phyloP scores from a whole-genome alignment of 1,284 basidiomycete species.

The Moniliella sp. region DNA sequence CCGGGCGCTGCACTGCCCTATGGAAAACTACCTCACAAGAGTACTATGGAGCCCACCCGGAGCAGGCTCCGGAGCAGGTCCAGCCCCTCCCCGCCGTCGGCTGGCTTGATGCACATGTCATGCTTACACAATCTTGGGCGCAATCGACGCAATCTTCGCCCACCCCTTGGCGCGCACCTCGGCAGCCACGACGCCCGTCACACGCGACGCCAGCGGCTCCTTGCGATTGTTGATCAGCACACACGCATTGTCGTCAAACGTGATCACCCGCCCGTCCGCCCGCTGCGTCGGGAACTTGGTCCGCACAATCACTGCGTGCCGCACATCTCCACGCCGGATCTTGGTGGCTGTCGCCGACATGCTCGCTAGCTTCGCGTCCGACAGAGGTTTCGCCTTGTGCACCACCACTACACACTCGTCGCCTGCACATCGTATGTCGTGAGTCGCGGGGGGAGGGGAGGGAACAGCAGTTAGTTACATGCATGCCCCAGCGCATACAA shows the following conservation, averaged over 20 bases:
- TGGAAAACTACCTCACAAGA: too few species aligned
- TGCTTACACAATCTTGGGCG: slow-evolving; percentile 55
- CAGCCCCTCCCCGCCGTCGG: too few species aligned
- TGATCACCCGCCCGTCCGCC: slow-evolving; percentile 63
- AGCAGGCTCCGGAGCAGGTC: too few species aligned
- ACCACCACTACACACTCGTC: slow-evolving; percentile 96
- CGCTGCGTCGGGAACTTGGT: slow-evolving; percentile 59
- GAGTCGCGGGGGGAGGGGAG: not conserved
- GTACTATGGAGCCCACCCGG: too few species aligned
- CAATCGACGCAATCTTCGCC: slow-evolving; percentile 77
- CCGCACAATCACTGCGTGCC: slow-evolving; percentile 79
- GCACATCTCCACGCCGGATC: slow-evolving; percentile 77
- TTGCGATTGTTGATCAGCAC: slow-evolving; percentile 87
- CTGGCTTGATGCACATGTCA: too few species aligned
- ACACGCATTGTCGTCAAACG: slow-evolving; percentile 94
- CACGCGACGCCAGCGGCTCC: slow-evolving; percentile 84
- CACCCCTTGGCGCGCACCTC: slow-evolving; percentile 77
- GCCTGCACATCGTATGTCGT: too few species aligned
- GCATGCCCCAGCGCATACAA: too few species aligned
- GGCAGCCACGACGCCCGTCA: slow-evolving; percentile 74
- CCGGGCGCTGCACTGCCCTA: too few species aligned
- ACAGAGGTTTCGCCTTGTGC: slow-evolving; percentile 65
- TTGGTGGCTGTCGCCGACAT: slow-evolving; percentile 41
- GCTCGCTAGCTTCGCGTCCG: slow-evolving; percentile 34
- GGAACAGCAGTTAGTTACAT: not conserved